A percentile compares a stretch with the other conserved stretches of the same genome.
Conservation (phyloP, 805 yeast species). For the Saturnispora kantuleensis region DNA sequence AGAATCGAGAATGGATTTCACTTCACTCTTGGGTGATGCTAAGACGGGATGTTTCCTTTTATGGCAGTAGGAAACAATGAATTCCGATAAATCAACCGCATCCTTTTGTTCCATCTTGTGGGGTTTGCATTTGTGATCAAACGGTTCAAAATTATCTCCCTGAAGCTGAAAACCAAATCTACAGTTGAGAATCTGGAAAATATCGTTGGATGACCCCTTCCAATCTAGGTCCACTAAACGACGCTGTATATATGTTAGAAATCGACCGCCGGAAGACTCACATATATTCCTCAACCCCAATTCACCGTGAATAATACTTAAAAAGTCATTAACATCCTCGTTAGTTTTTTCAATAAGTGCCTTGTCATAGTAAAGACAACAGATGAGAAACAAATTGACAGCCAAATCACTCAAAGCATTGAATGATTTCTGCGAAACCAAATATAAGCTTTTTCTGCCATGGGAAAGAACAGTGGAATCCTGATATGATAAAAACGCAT, state of each 20-base stretch:
- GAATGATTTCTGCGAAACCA: slow-evolving; percentile 34
- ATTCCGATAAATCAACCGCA: slow-evolving; percentile 28
- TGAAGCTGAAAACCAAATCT: slow-evolving; percentile 59
- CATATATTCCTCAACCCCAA: slow-evolving; percentile 66
- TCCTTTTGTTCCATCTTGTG: slow-evolving; percentile 30
- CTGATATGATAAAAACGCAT: slow-evolving; percentile 43
- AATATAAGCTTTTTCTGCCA: slow-evolving; percentile 32
- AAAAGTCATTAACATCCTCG: slow-evolving; percentile 32
- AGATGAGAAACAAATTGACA: slow-evolving; percentile 28
- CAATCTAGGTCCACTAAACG: slow-evolving; percentile 36
- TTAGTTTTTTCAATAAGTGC: slow-evolving; percentile 12
- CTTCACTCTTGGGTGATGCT: slow-evolving; percentile 53
- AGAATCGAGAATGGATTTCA: slow-evolving; percentile 62
- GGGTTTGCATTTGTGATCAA: slow-evolving; percentile 50
- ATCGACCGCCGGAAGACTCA: slow-evolving; percentile 49
- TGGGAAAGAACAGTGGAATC: slow-evolving; percentile 35
- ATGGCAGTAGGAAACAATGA: slow-evolving; percentile 46
- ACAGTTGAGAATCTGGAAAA: slow-evolving; percentile 73
- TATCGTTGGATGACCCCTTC: slow-evolving; percentile 48
- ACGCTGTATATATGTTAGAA: slow-evolving; percentile 51
- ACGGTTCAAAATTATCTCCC: slow-evolving; percentile 50
- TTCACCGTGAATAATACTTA: slow-evolving; percentile 60
- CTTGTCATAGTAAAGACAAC: slow-evolving; percentile 30
- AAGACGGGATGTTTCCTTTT: slow-evolving; percentile 50
- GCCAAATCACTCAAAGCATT: slow-evolving; percentile 37